Evolutionary conservation across 2,329 filamentous ascomycete species (phyloP), one percentile per base, ranked within the genome.

Genomic region (Lachnellula cervina): DNA sequence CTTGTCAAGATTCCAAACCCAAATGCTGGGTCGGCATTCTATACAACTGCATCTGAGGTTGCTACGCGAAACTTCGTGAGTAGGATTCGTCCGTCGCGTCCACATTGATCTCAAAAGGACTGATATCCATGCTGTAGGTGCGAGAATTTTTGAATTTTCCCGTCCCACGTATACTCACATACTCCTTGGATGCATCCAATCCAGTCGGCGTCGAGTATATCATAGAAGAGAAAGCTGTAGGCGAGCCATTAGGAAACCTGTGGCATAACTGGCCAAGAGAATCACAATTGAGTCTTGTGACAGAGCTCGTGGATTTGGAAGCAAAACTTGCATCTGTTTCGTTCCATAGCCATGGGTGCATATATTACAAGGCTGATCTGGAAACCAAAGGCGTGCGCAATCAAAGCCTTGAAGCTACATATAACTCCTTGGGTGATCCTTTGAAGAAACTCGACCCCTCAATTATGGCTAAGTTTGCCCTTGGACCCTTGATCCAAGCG

Each of bases 281-380:
- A 51, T 47, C 54, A 42, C 66, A 69, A 57, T 52, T 67, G 1
- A 45, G 59, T 52, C 35, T 70, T 38, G 61, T 68, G 5, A 59
- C 43, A n/a, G 59, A 68, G 52, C 54, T 71, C 17, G 61, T 65
- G 34, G 62, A 66, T 4, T 49, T 70, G 5, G 68, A 70, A 51
- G 62, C 64, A 45, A 65, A 46, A 13, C 61, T 70, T 35, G 55
- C 60, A 1, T 57, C 50, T 6, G 57, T 64, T 42, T 49, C 48
- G 16, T 70, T 70, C 53, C 21, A 50, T 28, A 64, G 47, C 48
- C 62, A 69, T 49, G 66, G 67, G 23, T 61, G 51, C 49, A 60
- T 63, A 19, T 63, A 61, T 46, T 61, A 56, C 46, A 61, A 57
- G 45, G 46, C 52, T 16, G 59, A 63, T 61, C 44, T 63, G 51